phyloP scores from a whole-genome alignment of 768 basidiomycete genomes.

The Imleria badia region DNA sequence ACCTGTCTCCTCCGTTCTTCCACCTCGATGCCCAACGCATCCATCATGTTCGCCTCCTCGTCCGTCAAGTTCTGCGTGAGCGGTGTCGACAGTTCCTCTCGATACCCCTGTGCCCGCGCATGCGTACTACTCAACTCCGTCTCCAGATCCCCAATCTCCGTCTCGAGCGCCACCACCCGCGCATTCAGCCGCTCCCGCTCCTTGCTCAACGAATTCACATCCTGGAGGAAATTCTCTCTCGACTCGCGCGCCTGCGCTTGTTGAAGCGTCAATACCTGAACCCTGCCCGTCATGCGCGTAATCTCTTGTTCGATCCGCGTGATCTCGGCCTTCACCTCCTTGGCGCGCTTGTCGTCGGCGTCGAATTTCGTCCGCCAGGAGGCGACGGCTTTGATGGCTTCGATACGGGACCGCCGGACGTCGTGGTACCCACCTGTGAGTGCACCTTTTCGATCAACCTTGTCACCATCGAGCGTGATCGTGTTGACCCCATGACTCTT shows the following conservation, averaged over 20 bases:
- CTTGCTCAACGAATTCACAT: constrained; percentile 54
- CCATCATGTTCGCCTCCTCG: constrained; percentile 70
- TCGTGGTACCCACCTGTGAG: constrained; percentile 97
- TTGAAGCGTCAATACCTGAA: constrained; percentile 68
- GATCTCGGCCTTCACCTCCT: constrained; percentile 75
- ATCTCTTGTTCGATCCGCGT: constrained; percentile 81
- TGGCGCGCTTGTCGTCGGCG: constrained; percentile 57
- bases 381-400: constrained; percentile 75
- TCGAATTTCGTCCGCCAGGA: constrained; percentile 75
- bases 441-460: constrained; percentile 94
- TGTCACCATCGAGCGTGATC: constrained; percentile 97
- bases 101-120: constrained; percentile 63
- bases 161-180: constrained; percentile 62
- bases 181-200: constrained; percentile 72
- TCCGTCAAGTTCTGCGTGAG: constrained; percentile 71
- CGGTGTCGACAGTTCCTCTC: constrained; percentile 68
- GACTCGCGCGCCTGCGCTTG: constrained; percentile 68
- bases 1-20: constrained; percentile 72
- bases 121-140: constrained; percentile 63
- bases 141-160: constrained; percentile 67
- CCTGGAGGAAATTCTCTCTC: constrained; percentile 64
- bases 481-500: constrained; percentile 94
- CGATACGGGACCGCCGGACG: constrained; percentile 83
- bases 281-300: constrained; percentile 67
- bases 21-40: constrained; percentile 68